Evolutionary conservation across 257 asterid species (phyloP), one percentile per base, ranked within the genome.

Genomic region (Mitragyna speciosa): DNA sequence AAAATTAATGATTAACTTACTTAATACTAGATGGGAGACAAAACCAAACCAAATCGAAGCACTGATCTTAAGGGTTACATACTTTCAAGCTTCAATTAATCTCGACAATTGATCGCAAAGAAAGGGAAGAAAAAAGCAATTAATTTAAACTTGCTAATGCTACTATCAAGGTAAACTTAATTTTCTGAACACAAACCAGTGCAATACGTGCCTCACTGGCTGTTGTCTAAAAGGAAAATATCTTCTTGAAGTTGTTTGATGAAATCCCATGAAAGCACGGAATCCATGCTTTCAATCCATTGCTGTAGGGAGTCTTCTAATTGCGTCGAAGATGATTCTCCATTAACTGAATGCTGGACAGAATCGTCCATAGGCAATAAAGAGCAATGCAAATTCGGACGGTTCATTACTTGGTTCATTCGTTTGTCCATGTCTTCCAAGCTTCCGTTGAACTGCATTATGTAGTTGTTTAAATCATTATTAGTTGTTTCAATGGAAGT

Each of bases 181-280:
- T n/a, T n/a, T n/a, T n/a, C n/a, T n/a, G n/a, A n/a, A n/a, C n/a
- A n/a, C n/a, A n/a, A n/a, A n/a, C n/a, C n/a, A n/a, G n/a, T n/a
- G n/a, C n/a, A n/a, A n/a, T n/a, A n/a, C n/a, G n/a, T n/a, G n/a
- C n/a, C n/a, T 36, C 41, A 56, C 8, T 73, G 41, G 48, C 54
- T 17, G 58, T 45, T 79, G 67, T 63, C 70, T 59, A 59, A 71
- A 58, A 80, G 49, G 45, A 76, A 75, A 17, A 85, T 39, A 41
- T 83, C 85, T 66, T 84, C 77, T 76, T 88, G 86, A 12, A 85
- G 73, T 58, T 83, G 83, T 76, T 78, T 80, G 76, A 87, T 83
- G 48, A 73, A 75, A 82, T 87, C 89, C 91, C 89, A 86, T 0
- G 89, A 84, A 43, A 86, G 72, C 78, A 87, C 67, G 14, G 95